These are phyloP conservation scores for Aphanoascus verrucosus DNA, from an alignment of 2,329 filamentous ascomycete genomes.

Conservation along the genomic window DNA sequence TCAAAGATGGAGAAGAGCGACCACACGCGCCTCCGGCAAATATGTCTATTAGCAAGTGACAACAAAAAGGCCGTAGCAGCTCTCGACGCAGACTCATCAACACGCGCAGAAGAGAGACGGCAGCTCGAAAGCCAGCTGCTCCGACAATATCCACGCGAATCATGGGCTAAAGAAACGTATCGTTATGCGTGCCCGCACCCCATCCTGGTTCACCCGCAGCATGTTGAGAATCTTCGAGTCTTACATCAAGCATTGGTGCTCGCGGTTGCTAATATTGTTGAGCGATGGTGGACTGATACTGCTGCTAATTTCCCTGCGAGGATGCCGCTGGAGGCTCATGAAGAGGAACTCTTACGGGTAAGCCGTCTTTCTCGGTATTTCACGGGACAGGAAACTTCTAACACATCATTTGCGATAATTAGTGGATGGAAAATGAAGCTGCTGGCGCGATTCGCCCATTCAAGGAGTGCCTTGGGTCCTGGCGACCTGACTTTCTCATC, in stretches of 20 bases:
- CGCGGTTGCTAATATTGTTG: conserved; percentile 23
- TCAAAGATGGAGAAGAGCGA: neutral
- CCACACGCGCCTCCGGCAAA: conserved; percentile 2
- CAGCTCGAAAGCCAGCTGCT: neutral
- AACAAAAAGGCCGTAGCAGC: neutral
- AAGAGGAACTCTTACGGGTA: conserved; percentile 21
- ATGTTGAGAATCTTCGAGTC: conserved; percentile 9
- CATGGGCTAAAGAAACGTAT: conserved; percentile 8
- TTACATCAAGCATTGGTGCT: conserved; percentile 19
- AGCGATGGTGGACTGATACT: conserved; percentile 23
- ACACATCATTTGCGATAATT: neutral
- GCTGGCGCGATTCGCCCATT: conserved; percentile 8
- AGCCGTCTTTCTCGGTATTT: neutral
- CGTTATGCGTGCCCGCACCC: conserved; percentile 6
- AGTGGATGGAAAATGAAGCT: conserved; percentile 12
- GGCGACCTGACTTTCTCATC: conserved; percentile 18
- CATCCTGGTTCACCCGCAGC: conserved; percentile 4
- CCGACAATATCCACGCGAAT: conserved; percentile 8
- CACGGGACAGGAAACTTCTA: neutral
- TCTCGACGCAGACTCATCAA: neutral
- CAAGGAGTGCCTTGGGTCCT: conserved; percentile 15
- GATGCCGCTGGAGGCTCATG: conserved; percentile 22
- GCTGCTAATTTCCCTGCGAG: conserved; percentile 18
- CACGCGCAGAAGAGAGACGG: conserved; percentile 1
- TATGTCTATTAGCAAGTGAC: conserved; percentile 7